phyloP scores from a whole-genome alignment of 495 filamentous ascomycete species.

The Symbiotaphrina buchneri region DNA sequence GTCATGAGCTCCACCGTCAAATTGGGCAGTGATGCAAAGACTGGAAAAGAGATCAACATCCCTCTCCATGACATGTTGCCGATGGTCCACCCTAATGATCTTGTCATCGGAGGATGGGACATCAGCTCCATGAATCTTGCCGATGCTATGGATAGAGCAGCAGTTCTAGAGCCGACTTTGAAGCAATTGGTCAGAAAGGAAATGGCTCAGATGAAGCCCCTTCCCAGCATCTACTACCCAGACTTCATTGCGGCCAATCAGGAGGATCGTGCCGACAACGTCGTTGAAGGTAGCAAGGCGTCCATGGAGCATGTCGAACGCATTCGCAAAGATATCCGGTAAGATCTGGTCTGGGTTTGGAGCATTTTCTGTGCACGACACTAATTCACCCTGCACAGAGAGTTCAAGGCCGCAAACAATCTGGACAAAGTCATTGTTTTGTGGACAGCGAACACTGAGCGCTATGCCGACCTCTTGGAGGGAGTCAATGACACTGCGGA shows the following conservation, averaged over 20 bases:
- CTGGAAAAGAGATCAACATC: constrained; percentile 80
- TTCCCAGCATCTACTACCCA: constrained; percentile 94
- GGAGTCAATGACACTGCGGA: constrained; percentile 95
- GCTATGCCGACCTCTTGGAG: constrained; percentile 66
- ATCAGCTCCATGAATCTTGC: constrained; percentile 80
- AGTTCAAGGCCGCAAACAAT: constrained; percentile 71
- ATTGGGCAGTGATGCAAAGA: constrained; percentile 70
- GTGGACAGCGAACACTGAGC: constrained; percentile 99
- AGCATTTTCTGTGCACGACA: constrained; percentile 4
- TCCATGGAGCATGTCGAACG: constrained; percentile 73
- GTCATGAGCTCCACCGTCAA: constrained; percentile 95
- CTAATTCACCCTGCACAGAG: constrained; percentile 22
- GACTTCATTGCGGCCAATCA: constrained; percentile 99
- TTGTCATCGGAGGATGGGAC: constrained; percentile 93
- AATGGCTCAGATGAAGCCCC: constrained; percentile 71
- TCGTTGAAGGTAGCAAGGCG: constrained; percentile 66
- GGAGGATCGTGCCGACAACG: constrained; percentile 87
- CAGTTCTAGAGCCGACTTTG: constrained; percentile 79
- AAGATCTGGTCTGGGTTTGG: constrained; percentile 11
- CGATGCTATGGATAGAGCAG: constrained; percentile 84
- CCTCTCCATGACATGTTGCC: constrained; percentile 86
- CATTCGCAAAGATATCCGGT: constrained; percentile 89
- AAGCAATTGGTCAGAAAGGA: constrained; percentile 80
- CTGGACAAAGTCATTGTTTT: constrained; percentile 94
- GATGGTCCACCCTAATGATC: constrained; percentile 95